These are phyloP conservation scores for Blumeriella jaapii DNA, from an alignment of 2,329 filamentous ascomycete species.

Conservation along the genomic window DNA sequence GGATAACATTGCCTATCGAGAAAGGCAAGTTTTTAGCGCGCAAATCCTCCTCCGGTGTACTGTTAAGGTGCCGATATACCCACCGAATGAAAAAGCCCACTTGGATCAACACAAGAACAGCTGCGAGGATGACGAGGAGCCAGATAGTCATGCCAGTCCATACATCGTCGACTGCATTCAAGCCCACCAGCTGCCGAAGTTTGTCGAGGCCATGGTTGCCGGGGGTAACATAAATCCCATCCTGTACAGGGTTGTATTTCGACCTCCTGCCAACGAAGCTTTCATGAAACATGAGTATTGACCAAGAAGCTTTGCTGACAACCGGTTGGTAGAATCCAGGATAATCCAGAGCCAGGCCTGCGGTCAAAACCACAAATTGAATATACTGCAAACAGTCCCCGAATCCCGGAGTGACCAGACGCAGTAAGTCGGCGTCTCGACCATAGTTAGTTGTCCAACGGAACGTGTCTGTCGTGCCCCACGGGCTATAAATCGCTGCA, in stretches of 20 bases:
- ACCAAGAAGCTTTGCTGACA: conserved; percentile 81
- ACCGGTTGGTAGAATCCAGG: conserved; percentile 92
- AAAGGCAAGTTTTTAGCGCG: conserved; percentile 89
- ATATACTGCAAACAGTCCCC: conserved; percentile 96
- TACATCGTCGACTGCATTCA: conserved; percentile 64
- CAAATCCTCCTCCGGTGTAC: conserved; percentile 73
- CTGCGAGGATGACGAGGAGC: conserved; percentile 65
- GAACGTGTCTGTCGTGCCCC: conserved; percentile 84
- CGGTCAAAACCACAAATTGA: conserved; percentile 81
- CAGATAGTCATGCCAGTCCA: conserved; percentile 94
- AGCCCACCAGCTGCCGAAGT: conserved; percentile 71
- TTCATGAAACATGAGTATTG: conserved; percentile 82
- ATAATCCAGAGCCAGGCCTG: conserved; percentile 77
- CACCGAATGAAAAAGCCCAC: conserved; percentile 66
- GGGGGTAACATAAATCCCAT: conserved; percentile 79
- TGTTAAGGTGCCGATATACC: conserved; percentile 59
- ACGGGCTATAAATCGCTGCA: conserved; percentile 81
- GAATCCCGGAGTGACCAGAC: conserved; percentile 90
- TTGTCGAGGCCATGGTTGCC: conserved; percentile 69
- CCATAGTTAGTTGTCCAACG: conserved; percentile 98
- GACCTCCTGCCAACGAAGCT: conserved; percentile 65
- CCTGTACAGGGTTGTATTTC: conserved; percentile 55
- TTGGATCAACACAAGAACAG: conserved; percentile 59
- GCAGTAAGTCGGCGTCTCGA: conserved; percentile 79
- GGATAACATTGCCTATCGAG: conserved; percentile 64